phyloP scores from a whole-genome alignment of 2,329 filamentous ascomycete species.

The Botrytis paeoniae region DNA sequence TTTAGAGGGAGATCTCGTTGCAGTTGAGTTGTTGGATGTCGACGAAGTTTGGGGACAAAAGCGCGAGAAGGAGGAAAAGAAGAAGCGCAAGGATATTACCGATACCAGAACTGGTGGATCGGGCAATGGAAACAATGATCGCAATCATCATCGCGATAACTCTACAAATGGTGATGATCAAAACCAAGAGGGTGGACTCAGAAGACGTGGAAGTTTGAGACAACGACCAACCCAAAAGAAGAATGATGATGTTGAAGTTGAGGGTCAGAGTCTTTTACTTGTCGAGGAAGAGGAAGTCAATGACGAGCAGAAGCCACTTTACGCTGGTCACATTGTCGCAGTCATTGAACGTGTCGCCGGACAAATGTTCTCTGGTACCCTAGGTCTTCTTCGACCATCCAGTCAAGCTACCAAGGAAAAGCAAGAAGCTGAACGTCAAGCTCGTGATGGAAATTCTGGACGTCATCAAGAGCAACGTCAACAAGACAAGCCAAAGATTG shows the following conservation, averaged over 20 bases:
- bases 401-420: constrained; percentile 99
- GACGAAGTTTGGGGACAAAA: constrained; percentile 99
- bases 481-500: constrained; percentile 98
- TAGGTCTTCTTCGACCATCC: constrained; percentile 89
- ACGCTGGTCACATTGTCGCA: constrained; percentile 94
- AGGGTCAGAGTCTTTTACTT: constrained; percentile 92
- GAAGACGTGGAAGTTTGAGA: constrained; percentile 88
- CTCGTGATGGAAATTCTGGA: constrained; percentile 72
- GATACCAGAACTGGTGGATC: constrained; percentile 79
- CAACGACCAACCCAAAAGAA: constrained; percentile 99
- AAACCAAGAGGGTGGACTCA: constrained; percentile 66
- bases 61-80: constrained; percentile 99
- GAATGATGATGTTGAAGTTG: constrained; percentile 98
- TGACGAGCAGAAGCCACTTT: constrained; percentile 95
- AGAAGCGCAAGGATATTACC: constrained; percentile 98
- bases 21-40: constrained; percentile 92
- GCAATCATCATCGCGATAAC: constrained; percentile 49
- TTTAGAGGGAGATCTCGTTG: constrained; percentile 91
- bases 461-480: constrained; percentile 77
- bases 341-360: constrained; percentile 96
- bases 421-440: constrained; percentile 92
- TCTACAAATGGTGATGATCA: constrained; percentile 61
- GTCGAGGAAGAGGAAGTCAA: constrained; percentile 99
- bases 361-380: constrained; percentile 97
- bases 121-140: constrained; percentile 67